Evolutionary conservation across 2,329 filamentous ascomycete genomes (phyloP).

Genomic region (Botryotinia globosa): DNA sequence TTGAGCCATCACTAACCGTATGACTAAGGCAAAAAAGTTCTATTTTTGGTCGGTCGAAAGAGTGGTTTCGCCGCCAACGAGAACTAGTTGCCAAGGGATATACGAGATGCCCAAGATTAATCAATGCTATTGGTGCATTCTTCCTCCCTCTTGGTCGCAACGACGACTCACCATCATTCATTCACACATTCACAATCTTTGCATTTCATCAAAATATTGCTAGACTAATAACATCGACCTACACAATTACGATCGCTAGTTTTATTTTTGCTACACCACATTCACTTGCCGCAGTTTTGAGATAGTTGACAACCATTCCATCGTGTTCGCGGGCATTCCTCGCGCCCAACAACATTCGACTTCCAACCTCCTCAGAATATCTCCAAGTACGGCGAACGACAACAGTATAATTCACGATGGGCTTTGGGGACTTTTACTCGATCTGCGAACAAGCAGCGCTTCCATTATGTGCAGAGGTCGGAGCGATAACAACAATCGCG

Average conservation of each 20-base stretch:
- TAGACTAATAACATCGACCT: conserved; percentile 20
- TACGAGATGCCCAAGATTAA: conserved; percentile 18
- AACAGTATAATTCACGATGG: conserved; percentile 50
- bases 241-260: conserved; percentile 20
- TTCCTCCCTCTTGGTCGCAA: conserved; percentile 7
- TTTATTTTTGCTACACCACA: conserved; percentile 23
- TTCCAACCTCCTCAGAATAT: conserved; percentile 25
- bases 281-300: conserved; percentile 27
- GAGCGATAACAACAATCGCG: conserved; percentile 66
- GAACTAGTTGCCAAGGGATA: not conserved
- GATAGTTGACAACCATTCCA: conserved; percentile 5
- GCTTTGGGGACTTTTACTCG: conserved; percentile 84
- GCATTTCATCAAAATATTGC: conserved; percentile 20
- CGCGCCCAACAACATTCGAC: conserved; percentile 16
- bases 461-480: conserved; percentile 83
- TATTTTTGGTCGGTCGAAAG: conserved; percentile 3
- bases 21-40: not conserved
- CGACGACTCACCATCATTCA: conserved; percentile 20
- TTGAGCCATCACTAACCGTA: accelerated
- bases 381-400: conserved; percentile 18
- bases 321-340: conserved; percentile 20
- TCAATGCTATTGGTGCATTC: conserved; percentile 17
- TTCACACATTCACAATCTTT: conserved; percentile 19
- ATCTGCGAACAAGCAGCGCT: conserved; percentile 84
- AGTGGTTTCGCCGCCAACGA: conserved; percentile 22